Conservation (phyloP, 1,284 basidiomycete genomes). For the Ceratobasidium sp. region DNA sequence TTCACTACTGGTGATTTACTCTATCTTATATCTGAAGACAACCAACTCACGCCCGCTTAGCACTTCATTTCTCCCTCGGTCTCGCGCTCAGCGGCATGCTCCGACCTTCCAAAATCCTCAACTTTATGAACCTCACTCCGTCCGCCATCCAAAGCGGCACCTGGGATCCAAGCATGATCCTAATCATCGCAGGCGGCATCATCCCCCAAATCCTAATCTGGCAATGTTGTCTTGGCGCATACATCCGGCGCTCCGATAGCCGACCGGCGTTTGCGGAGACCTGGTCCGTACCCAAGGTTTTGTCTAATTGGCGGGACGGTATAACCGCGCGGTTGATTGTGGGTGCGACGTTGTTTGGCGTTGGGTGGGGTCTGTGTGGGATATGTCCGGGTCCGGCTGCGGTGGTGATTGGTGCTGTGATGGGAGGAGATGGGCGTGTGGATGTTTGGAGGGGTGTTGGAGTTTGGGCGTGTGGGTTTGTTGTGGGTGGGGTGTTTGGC, state of each 20-base stretch:
- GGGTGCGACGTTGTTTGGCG: constrained; percentile 25
- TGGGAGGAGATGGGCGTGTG: neutral
- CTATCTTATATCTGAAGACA: neutral
- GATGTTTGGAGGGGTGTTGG: neutral
- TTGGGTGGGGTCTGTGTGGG: constrained; percentile 38
- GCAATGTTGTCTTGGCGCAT: constrained; percentile 19
- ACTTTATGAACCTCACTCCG: constrained; percentile 26
- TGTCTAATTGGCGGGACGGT: neutral
- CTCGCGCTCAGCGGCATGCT: constrained; percentile 33
- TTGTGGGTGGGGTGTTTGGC: constrained; percentile 11
- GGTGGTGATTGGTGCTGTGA: constrained; percentile 5
- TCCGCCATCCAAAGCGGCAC: neutral
- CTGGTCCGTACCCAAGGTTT: constrained; percentile 21
- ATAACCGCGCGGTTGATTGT: constrained; percentile 10
- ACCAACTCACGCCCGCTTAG: neutral
- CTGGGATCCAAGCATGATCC: constrained; percentile 28
- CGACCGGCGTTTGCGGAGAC: constrained; percentile 15
- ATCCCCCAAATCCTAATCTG: constrained; percentile 32
- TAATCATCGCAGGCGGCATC: constrained; percentile 32
- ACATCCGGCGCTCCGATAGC: neutral
- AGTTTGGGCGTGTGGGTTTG: constrained; percentile 16
- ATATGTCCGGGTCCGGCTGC: constrained; percentile 28
- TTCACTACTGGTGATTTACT: constrained; percentile 25
- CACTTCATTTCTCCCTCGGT: constrained; percentile 40
- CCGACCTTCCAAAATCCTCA: constrained; percentile 39